Base-by-base conservation (phyloP, 371 early-diverging fungal genomes). In the Paraphysoderma sedebokerense region DNA sequence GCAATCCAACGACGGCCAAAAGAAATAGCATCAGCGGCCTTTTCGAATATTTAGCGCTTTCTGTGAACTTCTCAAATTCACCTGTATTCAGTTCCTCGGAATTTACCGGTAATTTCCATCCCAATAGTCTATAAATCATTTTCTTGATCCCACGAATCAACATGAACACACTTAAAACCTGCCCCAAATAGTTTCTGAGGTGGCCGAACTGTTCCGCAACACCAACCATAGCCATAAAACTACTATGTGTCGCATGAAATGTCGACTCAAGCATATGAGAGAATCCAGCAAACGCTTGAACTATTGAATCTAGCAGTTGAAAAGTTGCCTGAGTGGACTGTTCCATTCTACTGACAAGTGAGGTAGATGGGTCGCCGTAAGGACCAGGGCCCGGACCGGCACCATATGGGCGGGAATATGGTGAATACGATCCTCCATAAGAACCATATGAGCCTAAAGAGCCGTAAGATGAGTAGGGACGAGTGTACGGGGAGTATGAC, bases 241-340 rank as follows among this genome's bases (percentile, higher is more conserved):
- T 84, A 7, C 90, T 86, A 62, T 92, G 90, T 0, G 97, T 92
- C 17, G 97, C 93, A 72, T 87, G 82, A 56, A 81, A 90, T 0
- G 97, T 93, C 5, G 88, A 86, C 49, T 92, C 95, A 19, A 96
- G 70, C 95, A 96, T 92, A 49, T 89, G 89, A 8, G 92, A 79
- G 64, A 96, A 88, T 8, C 93, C 93, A 22, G 87, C 90, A 71
- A 96, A 92, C 0, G 92, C 86, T 38, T 87, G 81, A 1, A 96
- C 93, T 37, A 96, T 70, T 6, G 80, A 76, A 49, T 90, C 85
- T 38, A 95, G 79, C 26, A 86, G 60, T 55, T 85, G 82, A 60
- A 95, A 95, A 0, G 93, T 83, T 11, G 87, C 73, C 39, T 82
- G 79, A 1, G 92, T 86, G 28, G 13, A 80, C 79, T 19, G 81